phyloP scores from a whole-genome alignment of 108 stramenopile species.

The Cyclostephanos tholiformis region DNA sequence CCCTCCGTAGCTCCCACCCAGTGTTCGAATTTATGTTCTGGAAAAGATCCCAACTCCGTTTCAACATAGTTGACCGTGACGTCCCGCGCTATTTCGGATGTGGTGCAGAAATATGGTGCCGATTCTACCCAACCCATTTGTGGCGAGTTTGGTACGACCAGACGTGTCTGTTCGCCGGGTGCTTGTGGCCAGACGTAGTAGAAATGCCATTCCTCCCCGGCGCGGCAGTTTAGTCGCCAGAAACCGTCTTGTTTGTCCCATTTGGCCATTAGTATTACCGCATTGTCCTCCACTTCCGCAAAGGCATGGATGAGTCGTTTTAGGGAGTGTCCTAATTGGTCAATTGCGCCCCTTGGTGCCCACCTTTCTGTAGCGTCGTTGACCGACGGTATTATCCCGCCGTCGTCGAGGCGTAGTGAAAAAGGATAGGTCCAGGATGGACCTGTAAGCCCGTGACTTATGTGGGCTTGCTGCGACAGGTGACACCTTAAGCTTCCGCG shows the following conservation, averaged over 20 bases:
- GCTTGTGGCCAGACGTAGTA: conserved; percentile 1
- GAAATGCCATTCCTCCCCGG: conserved; percentile 7
- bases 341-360: conserved; percentile 4
- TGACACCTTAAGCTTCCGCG: too few species aligned
- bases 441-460: too few species aligned
- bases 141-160: too few species aligned
- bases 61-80: not conserved
- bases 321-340: not conserved
- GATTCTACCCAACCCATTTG: too few species aligned
- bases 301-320: conserved; percentile 2
- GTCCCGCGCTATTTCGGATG: not conserved
- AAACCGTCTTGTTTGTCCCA: too few species aligned
- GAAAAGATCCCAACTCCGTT: not conserved
- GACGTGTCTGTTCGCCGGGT: not conserved
- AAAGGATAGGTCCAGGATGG: not conserved
- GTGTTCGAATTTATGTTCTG: not conserved
- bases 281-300: too few species aligned
- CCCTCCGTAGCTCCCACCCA: too few species aligned
- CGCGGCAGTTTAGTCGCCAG: too few species aligned
- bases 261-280: too few species aligned
- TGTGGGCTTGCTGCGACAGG: too few species aligned
- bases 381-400: not conserved
- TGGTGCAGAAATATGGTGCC: too few species aligned
- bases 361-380: conserved; percentile 1
- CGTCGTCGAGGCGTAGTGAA: not conserved